Evolutionary conservation across 129 eudicot species (phyloP).

Genomic region (Flaveria ramosissima): DNA sequence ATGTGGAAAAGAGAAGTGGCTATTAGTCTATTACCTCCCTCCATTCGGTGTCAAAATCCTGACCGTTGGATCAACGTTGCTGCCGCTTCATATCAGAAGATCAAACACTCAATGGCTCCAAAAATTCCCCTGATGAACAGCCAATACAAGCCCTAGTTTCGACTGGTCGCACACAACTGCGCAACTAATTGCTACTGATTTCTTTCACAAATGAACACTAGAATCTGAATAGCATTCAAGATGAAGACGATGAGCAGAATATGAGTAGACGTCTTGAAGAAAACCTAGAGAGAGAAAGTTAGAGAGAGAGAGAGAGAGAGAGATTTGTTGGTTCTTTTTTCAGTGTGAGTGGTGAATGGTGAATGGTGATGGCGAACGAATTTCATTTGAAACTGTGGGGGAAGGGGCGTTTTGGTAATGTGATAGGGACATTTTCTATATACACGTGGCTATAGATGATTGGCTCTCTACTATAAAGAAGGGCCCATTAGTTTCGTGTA

Average conservation of each 20-base stretch:
- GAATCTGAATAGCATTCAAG: neutral
- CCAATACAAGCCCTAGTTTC: conserved; percentile 33
- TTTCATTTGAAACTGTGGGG: conserved; percentile 21
- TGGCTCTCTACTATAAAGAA: neutral
- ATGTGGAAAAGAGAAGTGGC: conserved; percentile 38
- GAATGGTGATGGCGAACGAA: conserved; percentile 10
- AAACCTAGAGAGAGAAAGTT: conserved; percentile 26
- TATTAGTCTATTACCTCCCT: conserved; percentile 89
- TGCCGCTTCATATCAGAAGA: conserved; percentile 26
- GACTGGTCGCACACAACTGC: neutral
- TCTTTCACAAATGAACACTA: neutral
- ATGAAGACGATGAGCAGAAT: neutral
- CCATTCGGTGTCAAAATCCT: conserved; percentile 69
- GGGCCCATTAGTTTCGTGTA: neutral
- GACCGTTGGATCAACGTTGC: conserved; percentile 44
- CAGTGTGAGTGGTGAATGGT: neutral
- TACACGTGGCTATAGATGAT: conserved; percentile 11
- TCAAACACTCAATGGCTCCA: conserved; percentile 27
- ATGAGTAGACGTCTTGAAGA: conserved; percentile 3
- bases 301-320: neutral
- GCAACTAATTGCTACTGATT: neutral
- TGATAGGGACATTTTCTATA: neutral
- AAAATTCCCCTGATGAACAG: conserved; percentile 16
- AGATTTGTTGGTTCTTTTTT: neutral
- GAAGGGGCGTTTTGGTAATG: conserved; percentile 14